A percentile compares a stretch with the other conserved stretches of the same genome.
Evolutionary conservation across 208 protist genomes (phyloP).

Genomic region (Crithidia expoeki): DNA sequence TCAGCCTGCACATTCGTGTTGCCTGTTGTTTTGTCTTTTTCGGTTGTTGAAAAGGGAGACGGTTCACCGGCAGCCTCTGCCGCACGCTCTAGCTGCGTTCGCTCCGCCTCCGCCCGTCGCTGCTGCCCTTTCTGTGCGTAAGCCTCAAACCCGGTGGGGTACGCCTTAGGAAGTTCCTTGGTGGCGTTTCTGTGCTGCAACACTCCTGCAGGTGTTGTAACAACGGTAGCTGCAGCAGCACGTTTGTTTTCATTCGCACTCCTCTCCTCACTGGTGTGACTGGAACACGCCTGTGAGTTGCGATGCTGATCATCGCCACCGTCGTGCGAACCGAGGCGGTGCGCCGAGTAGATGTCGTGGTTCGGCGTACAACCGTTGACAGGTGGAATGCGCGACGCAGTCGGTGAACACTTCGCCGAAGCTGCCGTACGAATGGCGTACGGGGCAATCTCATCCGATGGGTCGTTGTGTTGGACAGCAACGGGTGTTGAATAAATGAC

Average conservation of each 20-base stretch:
- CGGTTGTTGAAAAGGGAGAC: background rate
- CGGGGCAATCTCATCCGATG: background rate
- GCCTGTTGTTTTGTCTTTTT: background rate
- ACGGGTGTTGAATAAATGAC: background rate
- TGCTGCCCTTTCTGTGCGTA: slow-evolving; percentile 44
- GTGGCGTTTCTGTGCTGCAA: background rate
- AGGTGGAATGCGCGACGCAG: background rate
- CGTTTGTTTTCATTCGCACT: too few species aligned
- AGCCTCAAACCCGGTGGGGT: slow-evolving; percentile 38
- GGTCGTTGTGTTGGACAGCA: background rate
- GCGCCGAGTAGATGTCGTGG: slow-evolving; percentile 1
- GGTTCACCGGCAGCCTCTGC: slow-evolving; percentile 18
- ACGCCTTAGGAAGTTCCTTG: background rate
- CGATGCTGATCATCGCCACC: background rate
- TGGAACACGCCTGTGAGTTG: too few species aligned
- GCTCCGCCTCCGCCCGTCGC: slow-evolving; percentile 34
- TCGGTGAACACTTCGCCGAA: slow-evolving; percentile 6
- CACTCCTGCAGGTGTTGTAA: background rate
- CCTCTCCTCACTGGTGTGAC: too few species aligned
- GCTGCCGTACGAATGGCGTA: slow-evolving; percentile 14
- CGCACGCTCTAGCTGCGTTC: slow-evolving; percentile 15
- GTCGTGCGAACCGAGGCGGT: background rate
- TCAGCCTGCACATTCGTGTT: background rate
- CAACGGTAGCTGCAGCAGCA: background rate
- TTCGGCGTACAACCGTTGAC: background rate